These are phyloP conservation scores for Lichtheimia hyalospora DNA, from an alignment of 371 early-diverging fungal species.

Conservation along the genomic window DNA sequence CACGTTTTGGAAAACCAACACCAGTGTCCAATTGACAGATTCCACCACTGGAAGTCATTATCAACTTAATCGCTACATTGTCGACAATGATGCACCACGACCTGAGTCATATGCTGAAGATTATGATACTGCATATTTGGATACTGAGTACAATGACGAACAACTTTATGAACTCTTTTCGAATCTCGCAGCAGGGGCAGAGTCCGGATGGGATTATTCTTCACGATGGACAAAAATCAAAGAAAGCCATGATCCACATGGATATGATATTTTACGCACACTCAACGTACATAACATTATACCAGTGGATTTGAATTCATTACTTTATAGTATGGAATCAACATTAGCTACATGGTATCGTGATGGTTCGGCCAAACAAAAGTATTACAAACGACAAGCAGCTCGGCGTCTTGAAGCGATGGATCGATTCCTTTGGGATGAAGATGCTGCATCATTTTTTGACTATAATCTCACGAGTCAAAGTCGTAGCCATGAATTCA, in stretches of 20 bases:
- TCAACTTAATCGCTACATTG: constrained; percentile 59
- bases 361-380: constrained; percentile 2
- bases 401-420: constrained; percentile 41
- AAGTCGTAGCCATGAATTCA: constrained; percentile 28
- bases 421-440: constrained; percentile 54
- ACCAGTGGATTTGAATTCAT: constrained; percentile 86
- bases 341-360: constrained; percentile 56
- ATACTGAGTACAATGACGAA: constrained; percentile 22
- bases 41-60: constrained; percentile 1
- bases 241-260: constrained; percentile 18
- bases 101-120: constrained; percentile 83
- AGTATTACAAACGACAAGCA: constrained; percentile 39
- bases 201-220: constrained; percentile 92
- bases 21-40: constrained; percentile 37
- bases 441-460: constrained; percentile 38
- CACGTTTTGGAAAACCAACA: constrained; percentile 63
- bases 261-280: constrained; percentile 41
- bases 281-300: constrained; percentile 66
- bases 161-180: constrained; percentile 52
- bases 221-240: constrained; percentile 63
- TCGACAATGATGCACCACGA: constrained; percentile 63
- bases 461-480: constrained; percentile 56
- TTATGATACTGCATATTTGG: constrained; percentile 51
- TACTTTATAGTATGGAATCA: constrained; percentile 75
- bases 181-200: constrained; percentile 81